Evolutionary conservation across 2,329 filamentous ascomycete genomes (phyloP).

Genomic region (Aspergillus calidoustus): DNA sequence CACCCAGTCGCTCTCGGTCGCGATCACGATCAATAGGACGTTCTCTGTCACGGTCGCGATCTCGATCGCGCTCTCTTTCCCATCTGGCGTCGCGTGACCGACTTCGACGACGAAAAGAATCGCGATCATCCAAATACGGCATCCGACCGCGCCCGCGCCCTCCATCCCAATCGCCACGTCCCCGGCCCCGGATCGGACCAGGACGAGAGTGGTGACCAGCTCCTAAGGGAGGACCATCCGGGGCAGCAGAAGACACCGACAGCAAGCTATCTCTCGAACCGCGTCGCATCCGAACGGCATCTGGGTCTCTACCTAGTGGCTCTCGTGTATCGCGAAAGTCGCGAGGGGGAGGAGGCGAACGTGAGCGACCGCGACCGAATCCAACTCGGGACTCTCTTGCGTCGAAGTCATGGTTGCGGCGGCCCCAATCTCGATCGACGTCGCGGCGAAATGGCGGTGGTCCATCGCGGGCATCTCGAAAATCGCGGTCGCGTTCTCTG

Average conservation of each 20-base stretch:
- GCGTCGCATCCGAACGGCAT: slow-evolving; percentile 46
- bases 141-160: slow-evolving; percentile 49
- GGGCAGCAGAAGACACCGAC: slow-evolving; percentile 40
- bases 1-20: slow-evolving; percentile 29
- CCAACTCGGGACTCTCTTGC: slow-evolving; percentile 48
- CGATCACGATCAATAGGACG: slow-evolving; percentile 39
- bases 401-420: slow-evolving; percentile 54
- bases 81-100: slow-evolving; percentile 50
- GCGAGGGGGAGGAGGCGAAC: slow-evolving; percentile 45
- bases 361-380: slow-evolving; percentile 51
- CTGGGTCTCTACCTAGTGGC: slow-evolving; percentile 41
- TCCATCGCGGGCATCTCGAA: slow-evolving; percentile 46
- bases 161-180: slow-evolving; percentile 49
- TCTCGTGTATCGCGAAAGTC: slow-evolving; percentile 48
- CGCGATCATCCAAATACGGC: slow-evolving; percentile 47
- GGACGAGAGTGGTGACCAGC: slow-evolving; percentile 40
- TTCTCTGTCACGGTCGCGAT: slow-evolving; percentile 42
- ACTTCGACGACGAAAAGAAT: slow-evolving; percentile 49
- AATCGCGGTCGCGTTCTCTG: slow-evolving; percentile 47
- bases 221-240: slow-evolving; percentile 42
- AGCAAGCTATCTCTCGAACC: slow-evolving; percentile 50
- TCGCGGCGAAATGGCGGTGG: slow-evolving; percentile 47
- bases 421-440: slow-evolving; percentile 50
- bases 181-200: slow-evolving; percentile 47
- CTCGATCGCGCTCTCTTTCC: slow-evolving; percentile 45